These are phyloP conservation scores for Alnus glutinosa DNA, from an alignment of 306 rosid genomes.

Conservation along the genomic window DNA sequence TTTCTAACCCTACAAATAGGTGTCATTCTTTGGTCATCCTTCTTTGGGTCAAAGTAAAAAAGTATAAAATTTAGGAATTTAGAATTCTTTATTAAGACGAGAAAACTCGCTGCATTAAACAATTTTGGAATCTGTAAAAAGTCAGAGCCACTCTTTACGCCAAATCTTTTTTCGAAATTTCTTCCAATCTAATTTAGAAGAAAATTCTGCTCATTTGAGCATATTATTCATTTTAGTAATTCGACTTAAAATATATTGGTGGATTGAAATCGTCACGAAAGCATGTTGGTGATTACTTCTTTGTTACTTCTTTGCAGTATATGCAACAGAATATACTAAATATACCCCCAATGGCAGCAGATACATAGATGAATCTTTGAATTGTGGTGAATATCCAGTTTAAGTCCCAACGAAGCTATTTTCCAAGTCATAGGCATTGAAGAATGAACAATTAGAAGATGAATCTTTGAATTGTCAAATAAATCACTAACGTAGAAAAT, in stretches of 20 bases:
- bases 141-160: neutral
- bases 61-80: conserved; percentile 17
- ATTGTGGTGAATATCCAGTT: neutral
- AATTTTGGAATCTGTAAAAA: neutral
- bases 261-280: neutral
- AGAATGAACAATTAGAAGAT: conserved; percentile 11
- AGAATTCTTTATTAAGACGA: conserved; percentile 20
- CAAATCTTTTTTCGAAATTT: neutral
- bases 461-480: neutral
- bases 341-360: neutral
- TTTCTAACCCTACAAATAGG: conserved; percentile 35
- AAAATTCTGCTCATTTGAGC: too few species aligned
- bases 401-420: conserved; percentile 8
- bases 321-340: neutral
- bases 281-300: neutral
- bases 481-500: neutral
- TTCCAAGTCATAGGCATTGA: conserved; percentile 10
- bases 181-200: too few species aligned
- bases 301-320: neutral
- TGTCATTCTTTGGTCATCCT: conserved; percentile 21
- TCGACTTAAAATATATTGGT: too few species aligned
- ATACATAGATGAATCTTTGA: neutral
- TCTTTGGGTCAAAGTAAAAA: conserved; percentile 36
- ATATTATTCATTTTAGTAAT: neutral
- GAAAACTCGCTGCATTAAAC: conserved; percentile 15